Evolutionary conservation across 495 filamentous ascomycete genomes (phyloP).

Genomic region (Evansstolkia leycettana): DNA sequence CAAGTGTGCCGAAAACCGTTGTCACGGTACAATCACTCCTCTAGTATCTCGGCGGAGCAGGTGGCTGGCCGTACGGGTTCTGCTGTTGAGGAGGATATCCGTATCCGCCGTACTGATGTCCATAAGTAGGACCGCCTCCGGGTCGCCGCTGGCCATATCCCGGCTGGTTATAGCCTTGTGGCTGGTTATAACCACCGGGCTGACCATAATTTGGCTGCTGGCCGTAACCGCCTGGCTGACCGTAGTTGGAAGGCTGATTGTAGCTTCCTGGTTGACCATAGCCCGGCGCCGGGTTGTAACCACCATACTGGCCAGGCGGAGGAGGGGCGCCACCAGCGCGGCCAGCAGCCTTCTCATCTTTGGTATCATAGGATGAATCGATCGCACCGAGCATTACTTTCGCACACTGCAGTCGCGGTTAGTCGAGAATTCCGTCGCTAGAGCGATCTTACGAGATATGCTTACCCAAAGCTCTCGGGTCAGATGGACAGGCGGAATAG

Average conservation of each 20-base stretch:
- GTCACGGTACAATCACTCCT: too few relatives aligned
- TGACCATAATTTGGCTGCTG: too few relatives aligned
- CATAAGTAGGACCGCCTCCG: neutral
- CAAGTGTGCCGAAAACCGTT: too few relatives aligned
- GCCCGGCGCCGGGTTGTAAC: constrained; percentile 14
- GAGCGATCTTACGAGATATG: neutral
- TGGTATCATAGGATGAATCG: constrained; percentile 50
- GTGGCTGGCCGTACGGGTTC: too few relatives aligned
- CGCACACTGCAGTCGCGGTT: constrained; percentile 30
- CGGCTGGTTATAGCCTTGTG: too few relatives aligned
- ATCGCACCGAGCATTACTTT: constrained; percentile 64
- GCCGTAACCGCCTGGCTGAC: constrained; percentile 2
- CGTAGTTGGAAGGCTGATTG: constrained; percentile 9
- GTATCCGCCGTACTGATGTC: neutral
- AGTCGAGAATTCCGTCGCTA: neutral
- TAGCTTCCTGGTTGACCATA: constrained; percentile 11
- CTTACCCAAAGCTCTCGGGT: constrained; percentile 55
- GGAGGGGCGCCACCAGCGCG: constrained; percentile 10
- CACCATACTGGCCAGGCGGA: constrained; percentile 21
- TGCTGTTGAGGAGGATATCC: too few relatives aligned
- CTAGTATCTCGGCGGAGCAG: too few relatives aligned
- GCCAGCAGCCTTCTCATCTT: constrained; percentile 42
- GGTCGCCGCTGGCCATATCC: neutral
- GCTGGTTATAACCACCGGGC: too few relatives aligned
- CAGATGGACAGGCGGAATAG: constrained; percentile 41